Conservation (phyloP, 192 early-diverging fungal genomes). For the Coemansia erecta region DNA sequence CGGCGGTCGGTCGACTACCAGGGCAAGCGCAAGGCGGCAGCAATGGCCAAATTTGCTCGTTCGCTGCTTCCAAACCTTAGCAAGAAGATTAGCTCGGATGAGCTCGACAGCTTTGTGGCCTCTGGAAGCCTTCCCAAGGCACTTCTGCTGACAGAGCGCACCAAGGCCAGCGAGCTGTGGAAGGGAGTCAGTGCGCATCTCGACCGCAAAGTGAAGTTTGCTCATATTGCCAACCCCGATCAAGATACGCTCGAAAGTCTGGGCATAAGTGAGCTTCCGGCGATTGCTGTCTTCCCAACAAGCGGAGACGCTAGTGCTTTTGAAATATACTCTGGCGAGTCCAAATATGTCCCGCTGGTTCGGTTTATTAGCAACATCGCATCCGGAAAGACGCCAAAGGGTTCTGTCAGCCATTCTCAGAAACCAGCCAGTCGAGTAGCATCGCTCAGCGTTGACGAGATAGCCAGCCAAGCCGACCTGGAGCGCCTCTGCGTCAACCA, state of each 20-base stretch:
- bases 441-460: slow-evolving; percentile 39
- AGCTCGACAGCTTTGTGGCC: slow-evolving; percentile 58
- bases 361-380: slow-evolving; percentile 32
- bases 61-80: slow-evolving; percentile 59
- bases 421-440: slow-evolving; percentile 7
- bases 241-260: slow-evolving; percentile 55
- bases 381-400: slow-evolving; percentile 21
- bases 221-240: slow-evolving; percentile 63
- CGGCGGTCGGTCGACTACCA: slow-evolving; percentile 68
- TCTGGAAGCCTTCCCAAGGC: slow-evolving; percentile 60
- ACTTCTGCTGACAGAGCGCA: slow-evolving; percentile 76
- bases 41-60: slow-evolving; percentile 74
- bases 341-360: slow-evolving; percentile 61
- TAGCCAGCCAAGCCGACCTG: slow-evolving; percentile 54
- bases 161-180: slow-evolving; percentile 75
- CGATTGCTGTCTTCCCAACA: slow-evolving; percentile 64
- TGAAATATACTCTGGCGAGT: slow-evolving; percentile 60
- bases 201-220: slow-evolving; percentile 66
- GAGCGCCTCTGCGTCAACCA: slow-evolving; percentile 45
- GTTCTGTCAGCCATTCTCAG: slow-evolving; percentile 2
- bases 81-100: slow-evolving; percentile 16
- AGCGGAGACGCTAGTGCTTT: slow-evolving; percentile 31
- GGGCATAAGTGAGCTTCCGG: slow-evolving; percentile 63
- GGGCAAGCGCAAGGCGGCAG: slow-evolving; percentile 80
- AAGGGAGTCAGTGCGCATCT: slow-evolving; percentile 82